phyloP scores from a whole-genome alignment of 2,329 filamentous ascomycete genomes.

The Ilyonectria robusta region DNA sequence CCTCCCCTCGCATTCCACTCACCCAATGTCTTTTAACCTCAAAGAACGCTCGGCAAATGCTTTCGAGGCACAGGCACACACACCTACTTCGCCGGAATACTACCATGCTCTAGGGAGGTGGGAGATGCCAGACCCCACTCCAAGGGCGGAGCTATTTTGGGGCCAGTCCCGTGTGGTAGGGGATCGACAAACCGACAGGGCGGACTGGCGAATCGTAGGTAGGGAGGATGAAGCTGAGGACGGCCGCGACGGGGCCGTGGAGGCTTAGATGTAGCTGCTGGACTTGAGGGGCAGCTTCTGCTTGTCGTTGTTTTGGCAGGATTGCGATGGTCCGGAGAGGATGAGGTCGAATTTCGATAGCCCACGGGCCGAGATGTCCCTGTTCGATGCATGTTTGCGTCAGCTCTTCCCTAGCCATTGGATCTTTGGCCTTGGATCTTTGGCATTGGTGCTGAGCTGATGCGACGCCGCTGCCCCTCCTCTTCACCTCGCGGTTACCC shows the following conservation, averaged over 20 bases:
- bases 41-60: constrained; percentile 1
- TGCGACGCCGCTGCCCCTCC: background rate
- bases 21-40: background rate
- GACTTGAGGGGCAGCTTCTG: background rate
- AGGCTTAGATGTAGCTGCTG: background rate
- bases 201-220: constrained; percentile 11
- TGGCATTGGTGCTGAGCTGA: background rate
- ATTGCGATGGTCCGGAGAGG: background rate
- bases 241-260: background rate
- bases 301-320: background rate
- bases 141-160: constrained; percentile 7
- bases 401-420: background rate
- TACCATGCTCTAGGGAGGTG: background rate
- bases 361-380: background rate
- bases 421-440: background rate
- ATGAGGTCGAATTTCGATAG: background rate
- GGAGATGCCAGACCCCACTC: background rate
- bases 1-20: background rate
- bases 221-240: constrained; percentile 8
- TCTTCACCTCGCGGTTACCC: background rate
- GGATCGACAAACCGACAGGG: background rate
- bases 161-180: constrained; percentile 1
- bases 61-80: background rate
- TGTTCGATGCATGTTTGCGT: background rate
- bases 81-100: background rate